These are phyloP conservation scores for Lycium barbarum DNA, from an alignment of 257 asterid genomes.

Conservation along the genomic window DNA sequence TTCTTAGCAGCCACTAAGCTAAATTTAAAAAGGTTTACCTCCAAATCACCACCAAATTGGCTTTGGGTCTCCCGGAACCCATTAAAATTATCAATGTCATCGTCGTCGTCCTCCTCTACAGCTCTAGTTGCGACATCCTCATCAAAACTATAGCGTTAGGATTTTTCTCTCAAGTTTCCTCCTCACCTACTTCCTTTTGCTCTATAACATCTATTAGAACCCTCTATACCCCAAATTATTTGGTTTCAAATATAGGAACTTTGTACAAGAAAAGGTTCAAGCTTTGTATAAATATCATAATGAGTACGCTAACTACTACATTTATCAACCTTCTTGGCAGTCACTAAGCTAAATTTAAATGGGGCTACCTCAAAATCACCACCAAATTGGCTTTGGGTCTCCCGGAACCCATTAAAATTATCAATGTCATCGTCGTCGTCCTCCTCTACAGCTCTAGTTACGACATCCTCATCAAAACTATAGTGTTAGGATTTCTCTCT, in stretches of 20 bases:
- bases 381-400: constrained; percentile 47
- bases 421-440: too few species aligned
- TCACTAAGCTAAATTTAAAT: background rate
- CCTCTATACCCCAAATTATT: background rate
- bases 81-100: constrained; percentile 66
- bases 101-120: constrained; percentile 52
- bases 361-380: constrained; percentile 60
- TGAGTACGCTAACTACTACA: background rate
- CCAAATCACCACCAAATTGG: constrained; percentile 60
- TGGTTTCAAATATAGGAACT: too few species aligned
- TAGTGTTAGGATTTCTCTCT: constrained; percentile 38
- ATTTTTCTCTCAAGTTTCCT: constrained; percentile 56
- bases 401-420: background rate
- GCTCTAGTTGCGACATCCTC: constrained; percentile 38
- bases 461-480: constrained; percentile 42
- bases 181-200: constrained; percentile 84
- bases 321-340: background rate
- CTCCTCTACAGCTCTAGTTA: constrained; percentile 40
- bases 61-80: constrained; percentile 40
- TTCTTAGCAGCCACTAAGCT: background rate
- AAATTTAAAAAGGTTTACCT: constrained; percentile 41
- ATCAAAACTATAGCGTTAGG: constrained; percentile 43
- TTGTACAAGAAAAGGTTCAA: too few species aligned
- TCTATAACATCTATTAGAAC: constrained; percentile 8
- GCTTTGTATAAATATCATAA: too few species aligned